Base-by-base conservation (phyloP, 768 basidiomycete genomes). In the Rhodocollybia butyracea region DNA sequence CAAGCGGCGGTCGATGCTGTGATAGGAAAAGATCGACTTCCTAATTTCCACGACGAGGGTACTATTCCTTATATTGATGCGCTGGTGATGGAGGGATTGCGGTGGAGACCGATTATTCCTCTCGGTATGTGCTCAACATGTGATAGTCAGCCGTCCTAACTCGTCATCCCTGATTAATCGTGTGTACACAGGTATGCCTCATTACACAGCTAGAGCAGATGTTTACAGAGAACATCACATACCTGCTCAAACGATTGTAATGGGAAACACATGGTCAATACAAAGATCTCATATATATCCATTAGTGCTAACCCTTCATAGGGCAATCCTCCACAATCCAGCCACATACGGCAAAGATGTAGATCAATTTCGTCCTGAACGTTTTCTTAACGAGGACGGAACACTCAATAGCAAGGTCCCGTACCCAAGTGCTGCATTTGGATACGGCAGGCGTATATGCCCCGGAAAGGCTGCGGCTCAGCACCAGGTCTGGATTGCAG, bases 161-260 rank as follows among this genome's bases (percentile, higher is more conserved):
- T 19, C 22, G 45, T 32, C 30, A 15, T 41, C 2, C 27, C 36
- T 56, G n/a, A n/a, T n/a, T n/a, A n/a, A n/a, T 15, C n/a, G 21
- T n/a, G 42, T 13, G n/a, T 29, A 13, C 2, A 17, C 17, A 55
- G 58, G 56, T 45, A 47, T 46, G 15, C 38, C 55, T 7, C 66
- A 66, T 21, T 48, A 40, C 5, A 64, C 63, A 17, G 66, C 59
- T 5, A 27, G 52, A 46, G 66, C 70, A 50, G 67, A 70, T 31
- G 59, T 58, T 45, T 70, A 70, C 42, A 47, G 62, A n/a, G 69
- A 68, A 1, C 61, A 64, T 56, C 58, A 59, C 42, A 66, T 70
- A 5, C 68, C 69, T 39, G 55, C 55, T 8, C 32, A 46, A 15
- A 21, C 46, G 11, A 50, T 32, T 8, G 46, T 56, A 13, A 26